phyloP scores from a whole-genome alignment of 805 yeast species.

The Lipomyces sp. region DNA sequence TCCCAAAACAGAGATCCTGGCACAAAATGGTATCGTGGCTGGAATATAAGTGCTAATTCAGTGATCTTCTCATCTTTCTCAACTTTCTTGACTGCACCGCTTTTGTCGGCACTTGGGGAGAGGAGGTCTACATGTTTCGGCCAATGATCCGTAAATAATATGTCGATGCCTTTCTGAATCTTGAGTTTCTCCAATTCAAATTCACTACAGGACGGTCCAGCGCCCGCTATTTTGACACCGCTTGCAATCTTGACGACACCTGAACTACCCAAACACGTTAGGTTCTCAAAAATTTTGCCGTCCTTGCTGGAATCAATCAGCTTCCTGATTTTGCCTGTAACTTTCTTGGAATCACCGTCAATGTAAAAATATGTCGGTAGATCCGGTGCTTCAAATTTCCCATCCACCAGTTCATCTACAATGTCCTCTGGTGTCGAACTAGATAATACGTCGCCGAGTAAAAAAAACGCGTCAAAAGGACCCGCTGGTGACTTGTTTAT shows the following conservation, averaged over 20 bases:
- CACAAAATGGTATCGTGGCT: constrained; percentile 39
- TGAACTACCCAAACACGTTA: constrained; percentile 25
- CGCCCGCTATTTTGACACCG: constrained; percentile 28
- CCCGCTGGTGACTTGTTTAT: constrained; percentile 32
- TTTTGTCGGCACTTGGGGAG: constrained; percentile 26
- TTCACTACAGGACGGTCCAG: constrained; percentile 20
- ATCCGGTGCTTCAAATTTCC: constrained; percentile 14
- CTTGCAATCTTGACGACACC: constrained; percentile 22
- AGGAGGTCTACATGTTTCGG: constrained; percentile 32
- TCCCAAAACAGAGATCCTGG: constrained; percentile 37
- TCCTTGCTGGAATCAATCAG: constrained; percentile 11
- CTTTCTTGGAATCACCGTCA: background rate
- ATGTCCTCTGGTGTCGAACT: constrained; percentile 10
- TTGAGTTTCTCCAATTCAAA: constrained; percentile 30
- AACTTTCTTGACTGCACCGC: constrained; percentile 6
- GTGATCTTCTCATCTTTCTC: constrained; percentile 19
- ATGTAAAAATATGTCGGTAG: constrained; percentile 31
- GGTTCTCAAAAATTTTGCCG: constrained; percentile 22
- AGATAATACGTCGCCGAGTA: constrained; percentile 33
- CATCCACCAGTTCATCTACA: constrained; percentile 19
- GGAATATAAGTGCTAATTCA: constrained; percentile 26
- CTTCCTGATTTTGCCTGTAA: constrained; percentile 7
- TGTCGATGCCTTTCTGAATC: constrained; percentile 32
- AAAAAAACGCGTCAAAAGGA: constrained; percentile 33
- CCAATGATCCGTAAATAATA: constrained; percentile 37